Base-by-base conservation (phyloP, 129 eudicot species). In the Tagetes erecta region DNA sequence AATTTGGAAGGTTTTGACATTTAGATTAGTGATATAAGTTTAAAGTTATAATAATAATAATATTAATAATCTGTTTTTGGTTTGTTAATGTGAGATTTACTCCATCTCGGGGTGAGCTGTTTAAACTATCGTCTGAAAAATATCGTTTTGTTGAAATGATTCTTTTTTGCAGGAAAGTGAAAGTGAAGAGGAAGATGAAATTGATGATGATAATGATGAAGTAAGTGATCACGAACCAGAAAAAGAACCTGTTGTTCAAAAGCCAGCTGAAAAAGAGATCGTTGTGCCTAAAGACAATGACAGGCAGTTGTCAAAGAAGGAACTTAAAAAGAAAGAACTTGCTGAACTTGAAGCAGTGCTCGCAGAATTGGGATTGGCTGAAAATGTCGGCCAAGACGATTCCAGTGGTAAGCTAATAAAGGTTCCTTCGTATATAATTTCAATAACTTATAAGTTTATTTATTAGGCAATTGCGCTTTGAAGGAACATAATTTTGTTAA, bases 331-430 rank as follows among this genome's bases (percentile, higher is more conserved):
- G 67, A 92, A 89, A 85, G 98, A 87, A 84, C 98, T 92, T 56
- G 98, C 89, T 0, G 98, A 92, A 73, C 98, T 92, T 56, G 98
- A 92, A 2, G 98, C 94, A 12, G 81, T 92, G 66, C 91, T 92
- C 79, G 96, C 95, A 66, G 90, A 92, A 74, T 69, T 92, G 2
- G 96, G 98, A 34, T 80, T 68, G 33, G 68, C 79, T 78, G 80
- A 86, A 71, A 57, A 83, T 68, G 72, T 59, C 50, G 66, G 78
- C 79, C 83, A 85, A 80, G 90, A 86, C 65, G 78, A 80, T 30
- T 59, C 85, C 30, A 66, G 44, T 76, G 88, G 91, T 84, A 74
- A 82, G 81, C 67, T 65, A 8, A n/a, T 20, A 36, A 58, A 52
- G 3, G 3, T 44, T 64, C 45, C 30, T 63, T 44, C 44, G 9